Base-by-base conservation (phyloP, 2,329 filamentous ascomycete species). In the Bipolaris cookei region DNA sequence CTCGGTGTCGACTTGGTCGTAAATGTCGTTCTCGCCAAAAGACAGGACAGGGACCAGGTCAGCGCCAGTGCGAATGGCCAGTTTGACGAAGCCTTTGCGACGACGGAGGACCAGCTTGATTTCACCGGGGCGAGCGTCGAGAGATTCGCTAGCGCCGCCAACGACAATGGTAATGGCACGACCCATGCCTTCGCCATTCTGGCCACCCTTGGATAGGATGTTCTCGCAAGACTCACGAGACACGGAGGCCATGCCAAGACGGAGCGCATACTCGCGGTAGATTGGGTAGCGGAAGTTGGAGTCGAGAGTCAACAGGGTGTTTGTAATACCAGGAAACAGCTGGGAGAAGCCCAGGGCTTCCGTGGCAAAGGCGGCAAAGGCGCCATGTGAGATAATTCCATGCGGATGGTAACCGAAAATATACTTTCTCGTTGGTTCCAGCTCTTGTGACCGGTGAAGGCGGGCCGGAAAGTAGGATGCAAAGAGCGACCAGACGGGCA, bases 401-500 rank as follows among this genome's bases (percentile, higher is more conserved):
- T 99, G 95, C 0, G 95, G 95, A 70, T 98, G 95, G 76, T 98
- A 98, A 42, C 94, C 94, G 69, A 99, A 92, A 62, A 99, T 92
- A 79, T 98, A 99, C 77, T 96, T 97, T 61, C 92, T 84, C 1
- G 89, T 92, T 0, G 92, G 85, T 20, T 90, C 85, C 6, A 99
- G 85, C 54, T 89, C 84, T 64, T 90, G 85, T 3, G 91, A 95
- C 64, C 95, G 91, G 79, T 98, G 92, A 37, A 99, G 83, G 54
- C 85, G 86, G 45, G 92, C 91, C 3, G 95, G 95, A 72, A 96
- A 99, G 80, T 98, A 99, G 14, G 87, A 90, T 23, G 91, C 92
- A 73, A 97, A 98, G 43, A 96, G 85, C 35, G 85, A 90, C 94
- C 94, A 99, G 42, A 96, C 79, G 28, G 86, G 86, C 46, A 90